A percentile compares a stretch with the other conserved stretches of the same genome.
Conservation (phyloP, 2,329 filamentous ascomycete species). For the Alternaria sp. region DNA sequence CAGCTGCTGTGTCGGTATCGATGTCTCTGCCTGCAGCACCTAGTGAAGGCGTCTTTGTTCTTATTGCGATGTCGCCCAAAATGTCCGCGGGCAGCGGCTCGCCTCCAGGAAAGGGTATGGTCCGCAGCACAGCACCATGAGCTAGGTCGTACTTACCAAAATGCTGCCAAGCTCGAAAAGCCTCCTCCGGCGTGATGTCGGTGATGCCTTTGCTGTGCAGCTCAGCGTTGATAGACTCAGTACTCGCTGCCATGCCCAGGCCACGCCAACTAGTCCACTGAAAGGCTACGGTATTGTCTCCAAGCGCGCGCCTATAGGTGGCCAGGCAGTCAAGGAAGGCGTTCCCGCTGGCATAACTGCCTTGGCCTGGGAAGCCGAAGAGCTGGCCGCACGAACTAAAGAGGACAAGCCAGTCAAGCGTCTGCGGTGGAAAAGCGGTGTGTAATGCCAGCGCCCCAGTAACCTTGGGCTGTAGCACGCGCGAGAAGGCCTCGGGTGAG, state of each 20-base stretch:
- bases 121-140: neutral
- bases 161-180: slow-evolving; percentile 52
- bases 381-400: slow-evolving; percentile 36
- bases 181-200: slow-evolving; percentile 51
- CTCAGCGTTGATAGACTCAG: slow-evolving; percentile 51
- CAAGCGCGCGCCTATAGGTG: slow-evolving; percentile 32
- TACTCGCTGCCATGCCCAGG: slow-evolving; percentile 48
- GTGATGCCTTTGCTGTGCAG: slow-evolving; percentile 53
- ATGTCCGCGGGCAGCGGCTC: neutral
- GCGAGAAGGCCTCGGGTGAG: slow-evolving; percentile 34
- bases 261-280: slow-evolving; percentile 54
- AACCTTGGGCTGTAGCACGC: slow-evolving; percentile 45
- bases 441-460: slow-evolving; percentile 37
- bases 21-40: neutral
- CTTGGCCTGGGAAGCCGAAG: slow-evolving; percentile 31
- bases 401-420: slow-evolving; percentile 36
- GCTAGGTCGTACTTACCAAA: slow-evolving; percentile 12
- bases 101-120: neutral
- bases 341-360: slow-evolving; percentile 37
- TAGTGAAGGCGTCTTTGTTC: neutral
- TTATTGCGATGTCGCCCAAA: neutral
- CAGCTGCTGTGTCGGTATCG: neutral
- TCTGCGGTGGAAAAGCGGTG: slow-evolving; percentile 30
- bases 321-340: slow-evolving; percentile 40
- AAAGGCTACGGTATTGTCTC: slow-evolving; percentile 52